phyloP scores from a whole-genome alignment of 2,329 filamentous ascomycete genomes.

The Diaporthe australafricana region DNA sequence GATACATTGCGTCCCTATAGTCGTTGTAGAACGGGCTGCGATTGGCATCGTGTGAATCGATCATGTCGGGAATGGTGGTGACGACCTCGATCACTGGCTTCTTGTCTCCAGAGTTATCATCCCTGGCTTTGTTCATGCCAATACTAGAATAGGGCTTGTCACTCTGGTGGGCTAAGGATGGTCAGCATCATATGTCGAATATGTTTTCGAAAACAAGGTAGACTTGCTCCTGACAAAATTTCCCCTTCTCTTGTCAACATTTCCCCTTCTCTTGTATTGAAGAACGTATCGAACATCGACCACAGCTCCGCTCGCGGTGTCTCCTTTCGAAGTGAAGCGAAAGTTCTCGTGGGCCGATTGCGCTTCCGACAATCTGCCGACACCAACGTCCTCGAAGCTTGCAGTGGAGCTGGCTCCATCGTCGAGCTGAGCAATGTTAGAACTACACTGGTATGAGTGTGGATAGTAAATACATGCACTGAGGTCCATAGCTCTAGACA shows the following conservation, averaged over 20 bases:
- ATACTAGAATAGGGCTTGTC: conserved; percentile 50
- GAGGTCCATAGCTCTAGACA: background rate
- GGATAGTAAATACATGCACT: background rate
- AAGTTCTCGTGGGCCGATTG: conserved; percentile 35
- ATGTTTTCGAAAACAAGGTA: background rate
- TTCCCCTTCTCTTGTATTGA: conserved; percentile 51
- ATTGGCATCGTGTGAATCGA: conserved; percentile 34
- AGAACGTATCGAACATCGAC: conserved; percentile 57
- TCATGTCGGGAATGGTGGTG: conserved; percentile 49
- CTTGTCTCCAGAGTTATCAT: conserved; percentile 40
- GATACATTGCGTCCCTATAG: conserved; percentile 32
- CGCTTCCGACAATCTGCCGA: conserved; percentile 8
- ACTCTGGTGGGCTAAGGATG: conserved; percentile 50
- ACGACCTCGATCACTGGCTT: conserved; percentile 57
- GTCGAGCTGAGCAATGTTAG: conserved; percentile 28
- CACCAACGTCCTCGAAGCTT: conserved; percentile 49
- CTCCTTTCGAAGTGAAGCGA: background rate
- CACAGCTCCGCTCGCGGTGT: conserved; percentile 43
- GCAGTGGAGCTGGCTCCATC: conserved; percentile 46
- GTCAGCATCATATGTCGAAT: conserved; percentile 36
- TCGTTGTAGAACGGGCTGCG: conserved; percentile 24
- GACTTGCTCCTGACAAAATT: conserved; percentile 51
- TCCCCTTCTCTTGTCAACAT: conserved; percentile 49
- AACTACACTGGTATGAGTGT: too few species aligned
- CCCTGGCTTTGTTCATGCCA: conserved; percentile 44